These are phyloP conservation scores for Nicotiana knightiana DNA, from an alignment of 257 asterid species.

Conservation along the genomic window DNA sequence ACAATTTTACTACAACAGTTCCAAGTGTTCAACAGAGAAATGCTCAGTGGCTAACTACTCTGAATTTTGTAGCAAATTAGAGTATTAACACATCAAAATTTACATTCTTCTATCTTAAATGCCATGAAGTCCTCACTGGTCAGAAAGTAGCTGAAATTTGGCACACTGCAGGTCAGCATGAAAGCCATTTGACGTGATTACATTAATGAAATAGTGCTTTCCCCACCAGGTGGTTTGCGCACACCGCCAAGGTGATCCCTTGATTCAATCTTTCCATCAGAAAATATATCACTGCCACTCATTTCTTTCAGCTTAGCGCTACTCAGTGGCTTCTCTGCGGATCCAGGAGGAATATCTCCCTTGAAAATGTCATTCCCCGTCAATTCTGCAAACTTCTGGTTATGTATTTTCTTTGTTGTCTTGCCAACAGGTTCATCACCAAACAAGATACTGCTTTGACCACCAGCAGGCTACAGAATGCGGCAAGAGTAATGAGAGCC, in stretches of 20 bases:
- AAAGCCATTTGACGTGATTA: constrained; percentile 13
- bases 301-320: constrained; percentile 78
- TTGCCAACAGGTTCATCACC: constrained; percentile 71
- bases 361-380: constrained; percentile 86
- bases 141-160: background rate
- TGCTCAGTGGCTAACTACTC: background rate
- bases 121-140: background rate
- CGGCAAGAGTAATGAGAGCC: background rate
- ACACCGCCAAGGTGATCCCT: constrained; percentile 83
- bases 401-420: constrained; percentile 59
- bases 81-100: background rate
- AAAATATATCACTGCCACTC: constrained; percentile 76
- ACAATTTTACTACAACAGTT: background rate
- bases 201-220: constrained; percentile 80
- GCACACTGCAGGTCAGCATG: background rate
- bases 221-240: constrained; percentile 87
- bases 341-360: constrained; percentile 70
- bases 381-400: constrained; percentile 84
- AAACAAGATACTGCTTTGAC: constrained; percentile 73
- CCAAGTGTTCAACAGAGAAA: background rate
- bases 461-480: constrained; percentile 80
- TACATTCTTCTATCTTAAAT: background rate
- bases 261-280: constrained; percentile 72
- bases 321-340: constrained; percentile 76
- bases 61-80: background rate